Evolutionary conservation across 2,329 filamentous ascomycete genomes (phyloP).

Genomic region (Penicillium sp.): DNA sequence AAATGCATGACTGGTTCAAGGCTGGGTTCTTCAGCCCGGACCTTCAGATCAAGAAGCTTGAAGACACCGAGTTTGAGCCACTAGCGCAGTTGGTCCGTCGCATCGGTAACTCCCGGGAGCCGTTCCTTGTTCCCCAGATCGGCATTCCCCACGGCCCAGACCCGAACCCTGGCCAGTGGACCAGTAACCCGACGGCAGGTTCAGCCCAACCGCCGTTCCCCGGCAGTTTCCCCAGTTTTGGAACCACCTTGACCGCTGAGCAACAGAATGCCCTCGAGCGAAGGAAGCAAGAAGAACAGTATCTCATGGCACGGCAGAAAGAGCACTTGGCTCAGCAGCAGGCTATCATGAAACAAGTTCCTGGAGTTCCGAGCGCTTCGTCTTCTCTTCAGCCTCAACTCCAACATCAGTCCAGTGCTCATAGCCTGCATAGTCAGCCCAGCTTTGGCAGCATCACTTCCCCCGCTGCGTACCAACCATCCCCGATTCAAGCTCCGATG

Average conservation of each 20-base stretch:
- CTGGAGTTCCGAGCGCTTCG: slow-evolving; percentile 50
- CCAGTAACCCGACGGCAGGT: slow-evolving; percentile 45
- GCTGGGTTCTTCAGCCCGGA: slow-evolving; percentile 96
- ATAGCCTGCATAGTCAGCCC: slow-evolving; percentile 93
- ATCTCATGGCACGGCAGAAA: slow-evolving; percentile 90
- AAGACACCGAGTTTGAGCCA: slow-evolving; percentile 91
- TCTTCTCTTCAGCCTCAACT: slow-evolving; percentile 56
- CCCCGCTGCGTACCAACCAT: slow-evolving; percentile 64
- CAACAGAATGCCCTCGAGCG: slow-evolving; percentile 97
- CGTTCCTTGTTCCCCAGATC: slow-evolving; percentile 95
- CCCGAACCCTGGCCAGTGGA: slow-evolving; percentile 48
- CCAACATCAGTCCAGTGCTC: slow-evolving; percentile 90
- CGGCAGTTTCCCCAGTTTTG: slow-evolving; percentile 86
- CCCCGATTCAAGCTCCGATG: slow-evolving; percentile 54
- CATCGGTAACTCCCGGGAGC: slow-evolving; percentile 95
- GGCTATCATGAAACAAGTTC: slow-evolving; percentile 66
- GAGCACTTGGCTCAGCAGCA: slow-evolving; percentile 88
- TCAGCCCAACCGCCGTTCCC: slow-evolving; percentile 82
- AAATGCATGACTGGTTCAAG: slow-evolving; percentile 99
- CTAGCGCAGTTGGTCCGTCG: slow-evolving; percentile 88
- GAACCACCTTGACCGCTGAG: slow-evolving; percentile 90
- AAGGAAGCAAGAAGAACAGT: slow-evolving; percentile 96
- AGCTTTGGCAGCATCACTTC: slow-evolving; percentile 93
- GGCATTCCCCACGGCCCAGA: slow-evolving; percentile 84
- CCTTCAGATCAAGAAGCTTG: slow-evolving; percentile 86